phyloP scores from a whole-genome alignment of 2,329 filamentous ascomycete species.

The Dryadomyces sulphureus region DNA sequence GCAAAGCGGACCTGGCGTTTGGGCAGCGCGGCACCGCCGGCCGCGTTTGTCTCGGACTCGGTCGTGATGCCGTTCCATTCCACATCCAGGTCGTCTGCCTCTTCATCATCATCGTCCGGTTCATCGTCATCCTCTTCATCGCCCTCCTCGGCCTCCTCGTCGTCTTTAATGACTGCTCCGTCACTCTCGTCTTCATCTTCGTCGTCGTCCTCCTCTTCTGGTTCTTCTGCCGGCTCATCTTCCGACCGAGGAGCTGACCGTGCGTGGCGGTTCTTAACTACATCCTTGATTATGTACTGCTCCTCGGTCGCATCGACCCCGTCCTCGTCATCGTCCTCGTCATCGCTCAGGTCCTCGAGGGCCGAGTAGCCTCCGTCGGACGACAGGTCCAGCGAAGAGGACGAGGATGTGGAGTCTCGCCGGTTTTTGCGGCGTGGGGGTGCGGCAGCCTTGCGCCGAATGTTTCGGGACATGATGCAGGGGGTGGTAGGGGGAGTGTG shows the following conservation, averaged over 20 bases:
- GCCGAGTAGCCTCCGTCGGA: constrained; percentile 60
- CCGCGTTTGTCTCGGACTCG: constrained; percentile 19
- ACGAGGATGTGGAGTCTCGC: constrained; percentile 36
- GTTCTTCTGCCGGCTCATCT: constrained; percentile 22
- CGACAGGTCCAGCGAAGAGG: constrained; percentile 42
- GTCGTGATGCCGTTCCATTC: constrained; percentile 29
- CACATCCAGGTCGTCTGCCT: constrained; percentile 19
- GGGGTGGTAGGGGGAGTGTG: constrained; percentile 4
- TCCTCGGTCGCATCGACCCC: constrained; percentile 68
- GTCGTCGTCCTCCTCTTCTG: constrained; percentile 14
- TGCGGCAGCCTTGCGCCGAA: constrained; percentile 29
- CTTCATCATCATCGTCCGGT: constrained; percentile 22
- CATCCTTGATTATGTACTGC: constrained; percentile 47
- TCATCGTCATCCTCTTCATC: constrained; percentile 23
- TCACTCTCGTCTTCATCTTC: constrained; percentile 23
- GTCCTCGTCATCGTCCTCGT: constrained; percentile 63
- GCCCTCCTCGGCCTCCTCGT: constrained; percentile 23
- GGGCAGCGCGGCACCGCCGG: constrained; percentile 13
- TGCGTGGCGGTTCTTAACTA: constrained; percentile 20
- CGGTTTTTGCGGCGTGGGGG: constrained; percentile 30
- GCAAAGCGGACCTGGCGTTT: constrained; percentile 63
- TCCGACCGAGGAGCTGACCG: constrained; percentile 34
- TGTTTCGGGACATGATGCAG: constrained; percentile 36
- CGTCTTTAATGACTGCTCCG: constrained; percentile 24
- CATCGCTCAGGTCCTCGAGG: constrained; percentile 67